Evolutionary conservation across 768 basidiomycete species (phyloP), one percentile per base, ranked within the genome.

Genomic region (Mycena pura): DNA sequence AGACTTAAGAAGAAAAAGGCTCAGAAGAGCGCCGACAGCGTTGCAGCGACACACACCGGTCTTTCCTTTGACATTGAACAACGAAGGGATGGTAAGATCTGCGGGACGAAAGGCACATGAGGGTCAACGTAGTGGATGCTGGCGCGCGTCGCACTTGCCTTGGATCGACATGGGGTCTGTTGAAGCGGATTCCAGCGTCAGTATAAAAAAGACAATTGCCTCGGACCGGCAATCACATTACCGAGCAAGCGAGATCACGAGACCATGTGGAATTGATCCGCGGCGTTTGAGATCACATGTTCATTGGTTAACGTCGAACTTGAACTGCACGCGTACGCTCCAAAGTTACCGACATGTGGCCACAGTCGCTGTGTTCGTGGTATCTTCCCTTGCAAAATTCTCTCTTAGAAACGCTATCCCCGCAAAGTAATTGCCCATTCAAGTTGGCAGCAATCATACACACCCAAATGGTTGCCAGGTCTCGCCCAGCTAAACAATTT

Each of bases 41-140:
- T 31, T 36, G 3, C 15, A 27, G 10, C 7, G 24, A 25, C 15
- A 69, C 79, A 28, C 60, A 89, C 88, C 88, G 64, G 87, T 85
- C 75, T 90, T 91, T 63, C 84, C 88, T 72, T 81, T 80, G 61
- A 92, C 86, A 69, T 82, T 79, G 80, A 88, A 91, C 44, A 92
- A 72, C 3, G 82, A 80, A 24, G 80, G 70, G 17, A 84, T 70
- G 34, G 78, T 87, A 31, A 63, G 62, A 22, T 63, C 62, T 63
- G 36, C 3, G 15, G 15, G 39, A 4, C 14, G 31, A 15, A 11
- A 51, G 49, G 25, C 25, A 2, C n/a, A n/a, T n/a, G n/a, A n/a
- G 34, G 34, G 34, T 36, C 10, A 36, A 36, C 34, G n/a, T n/a
- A n/a, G n/a, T n/a, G n/a, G n/a, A n/a, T n/a, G n/a, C n/a, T n/a